A percentile compares a stretch with the other conserved stretches of the same genome.
phyloP scores from a whole-genome alignment of 352 stramenopile genomes.

The Globisporangium perplexum region DNA sequence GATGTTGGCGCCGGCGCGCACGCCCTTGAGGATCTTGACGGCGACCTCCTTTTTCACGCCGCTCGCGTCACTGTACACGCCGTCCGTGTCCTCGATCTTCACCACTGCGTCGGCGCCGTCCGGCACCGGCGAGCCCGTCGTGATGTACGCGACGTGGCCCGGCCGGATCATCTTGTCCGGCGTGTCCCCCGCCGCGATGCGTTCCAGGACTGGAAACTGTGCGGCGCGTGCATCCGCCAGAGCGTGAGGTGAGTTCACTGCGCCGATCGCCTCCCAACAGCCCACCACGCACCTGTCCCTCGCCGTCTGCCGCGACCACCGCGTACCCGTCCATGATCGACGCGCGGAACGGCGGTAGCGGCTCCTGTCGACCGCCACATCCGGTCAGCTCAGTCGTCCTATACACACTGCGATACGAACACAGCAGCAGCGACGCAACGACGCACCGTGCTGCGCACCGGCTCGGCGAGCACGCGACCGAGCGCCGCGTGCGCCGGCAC shows the following conservation, averaged over 20 bases:
- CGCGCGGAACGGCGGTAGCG: conserved; percentile 93
- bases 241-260: too few relatives aligned
- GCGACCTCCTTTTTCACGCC: conserved; percentile 21
- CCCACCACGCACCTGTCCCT: conserved; percentile 56
- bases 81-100: conserved; percentile 91
- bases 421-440: neutral
- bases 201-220: conserved; percentile 63
- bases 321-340: conserved; percentile 99
- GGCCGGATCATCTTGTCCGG: conserved; percentile 29
- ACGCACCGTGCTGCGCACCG: conserved; percentile 37
- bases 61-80: conserved; percentile 26
- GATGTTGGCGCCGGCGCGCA: conserved; percentile 66
- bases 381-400: conserved; percentile 10
- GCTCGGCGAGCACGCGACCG: conserved; percentile 48
- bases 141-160: conserved; percentile 88
- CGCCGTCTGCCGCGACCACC: conserved; percentile 80
- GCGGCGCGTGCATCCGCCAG: too few relatives aligned
- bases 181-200: conserved; percentile 63
- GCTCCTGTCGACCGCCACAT: conserved; percentile 31
- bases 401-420: neutral
- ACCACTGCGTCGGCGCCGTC: conserved; percentile 90
- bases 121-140: conserved; percentile 92
- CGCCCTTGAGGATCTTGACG: conserved; percentile 61
- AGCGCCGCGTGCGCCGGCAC: conserved; percentile 32
- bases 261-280: too few relatives aligned